These are phyloP conservation scores for Arachis stenosperma DNA, from an alignment of 306 rosid species.

Conservation along the genomic window DNA sequence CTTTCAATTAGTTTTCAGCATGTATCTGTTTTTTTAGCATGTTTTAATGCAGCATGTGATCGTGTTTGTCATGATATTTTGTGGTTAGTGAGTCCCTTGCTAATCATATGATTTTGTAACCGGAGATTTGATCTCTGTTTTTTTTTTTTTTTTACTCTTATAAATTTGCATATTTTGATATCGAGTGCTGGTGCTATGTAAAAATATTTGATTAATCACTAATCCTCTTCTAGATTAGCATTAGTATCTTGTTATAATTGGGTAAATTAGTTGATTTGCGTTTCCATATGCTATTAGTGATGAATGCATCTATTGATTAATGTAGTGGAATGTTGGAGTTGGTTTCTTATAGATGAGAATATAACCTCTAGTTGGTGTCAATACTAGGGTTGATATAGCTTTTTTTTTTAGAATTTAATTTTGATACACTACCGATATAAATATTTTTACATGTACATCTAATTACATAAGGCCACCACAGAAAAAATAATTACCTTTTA, in stretches of 20 bases:
- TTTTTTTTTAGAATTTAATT: too few species aligned
- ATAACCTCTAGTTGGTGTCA: neutral
- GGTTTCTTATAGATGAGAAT: neutral
- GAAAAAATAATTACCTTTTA: too few species aligned
- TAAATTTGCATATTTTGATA: constrained; percentile 28
- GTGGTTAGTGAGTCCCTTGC: neutral
- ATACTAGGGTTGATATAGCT: too few species aligned
- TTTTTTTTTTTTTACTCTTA: neutral
- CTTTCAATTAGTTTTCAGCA: neutral
- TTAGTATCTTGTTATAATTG: neutral
- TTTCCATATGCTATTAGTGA: neutral
- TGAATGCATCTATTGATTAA: neutral
- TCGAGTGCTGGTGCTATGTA: neutral
- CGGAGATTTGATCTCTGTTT: constrained; percentile 20
- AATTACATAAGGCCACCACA: too few species aligned
- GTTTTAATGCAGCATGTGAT: constrained; percentile 13
- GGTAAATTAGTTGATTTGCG: neutral
- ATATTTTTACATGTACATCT: too few species aligned
- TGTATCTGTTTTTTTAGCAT: too few species aligned
- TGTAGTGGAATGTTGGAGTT: neutral
- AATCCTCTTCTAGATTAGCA: neutral
- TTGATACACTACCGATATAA: too few species aligned
- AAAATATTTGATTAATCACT: constrained; percentile 24
- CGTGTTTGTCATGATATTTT: neutral
- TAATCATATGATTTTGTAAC: neutral